These are phyloP conservation scores for Macrocystidia cucumis DNA, from an alignment of 1,284 basidiomycete species.

Conservation along the genomic window DNA sequence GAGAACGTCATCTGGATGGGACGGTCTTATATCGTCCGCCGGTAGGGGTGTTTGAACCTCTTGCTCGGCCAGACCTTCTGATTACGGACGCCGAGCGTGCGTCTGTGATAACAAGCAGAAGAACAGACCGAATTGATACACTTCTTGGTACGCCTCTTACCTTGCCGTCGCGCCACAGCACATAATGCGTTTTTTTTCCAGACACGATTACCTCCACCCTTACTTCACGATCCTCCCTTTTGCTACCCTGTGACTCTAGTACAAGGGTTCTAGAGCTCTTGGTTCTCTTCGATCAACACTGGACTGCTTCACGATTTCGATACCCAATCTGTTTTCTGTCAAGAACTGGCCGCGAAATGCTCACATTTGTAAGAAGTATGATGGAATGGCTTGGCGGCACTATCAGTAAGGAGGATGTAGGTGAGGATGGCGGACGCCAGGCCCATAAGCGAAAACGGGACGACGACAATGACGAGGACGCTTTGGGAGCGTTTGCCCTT, in stretches of 20 bases:
- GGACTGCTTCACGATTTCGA: conserved; percentile 80
- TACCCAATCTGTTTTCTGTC: conserved; percentile 91
- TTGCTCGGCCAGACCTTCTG: conserved; percentile 85
- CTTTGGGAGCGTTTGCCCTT: conserved; percentile 67
- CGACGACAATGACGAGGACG: conserved; percentile 65
- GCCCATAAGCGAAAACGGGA: conserved; percentile 56
- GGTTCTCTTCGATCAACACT: conserved; percentile 95
- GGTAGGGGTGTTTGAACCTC: conserved; percentile 77
- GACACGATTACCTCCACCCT: conserved; percentile 85
- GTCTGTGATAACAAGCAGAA: conserved; percentile 74
- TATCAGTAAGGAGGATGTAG: conserved; percentile 83
- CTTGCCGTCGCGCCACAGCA: conserved; percentile 7
- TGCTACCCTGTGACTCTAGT: conserved; percentile 91
- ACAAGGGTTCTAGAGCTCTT: conserved; percentile 91
- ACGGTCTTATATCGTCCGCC: conserved; percentile 76
- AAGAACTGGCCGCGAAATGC: conserved; percentile 87
- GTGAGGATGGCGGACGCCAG: conserved; percentile 59
- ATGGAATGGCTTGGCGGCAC: conserved; percentile 99
- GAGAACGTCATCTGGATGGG: conserved; percentile 93
- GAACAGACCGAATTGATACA: conserved; percentile 88
- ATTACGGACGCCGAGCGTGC: conserved; percentile 91
- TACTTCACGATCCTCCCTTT: conserved; percentile 68
- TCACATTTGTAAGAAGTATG: conserved; percentile 92
- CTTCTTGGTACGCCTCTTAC: conserved; percentile 60
- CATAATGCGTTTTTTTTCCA: conserved; percentile 22